These are phyloP conservation scores for Tetrahymena borealis DNA, from an alignment of 73 alveolate genomes.

Conservation along the genomic window DNA sequence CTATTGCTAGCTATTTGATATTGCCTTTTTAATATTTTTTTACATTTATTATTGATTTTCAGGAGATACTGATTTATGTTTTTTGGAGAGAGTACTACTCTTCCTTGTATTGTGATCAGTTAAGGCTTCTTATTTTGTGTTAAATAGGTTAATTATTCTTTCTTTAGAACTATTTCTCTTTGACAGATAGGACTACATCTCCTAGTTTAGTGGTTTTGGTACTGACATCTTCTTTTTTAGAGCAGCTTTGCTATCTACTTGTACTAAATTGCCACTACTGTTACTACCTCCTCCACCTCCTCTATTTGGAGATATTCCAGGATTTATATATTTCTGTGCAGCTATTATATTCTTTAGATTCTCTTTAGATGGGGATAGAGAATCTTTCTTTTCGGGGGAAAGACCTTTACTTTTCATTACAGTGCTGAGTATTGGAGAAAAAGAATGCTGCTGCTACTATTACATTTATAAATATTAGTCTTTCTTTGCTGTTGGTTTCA, in stretches of 20 bases:
- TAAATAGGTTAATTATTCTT: neutral
- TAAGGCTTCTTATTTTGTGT: neutral
- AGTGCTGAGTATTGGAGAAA: neutral
- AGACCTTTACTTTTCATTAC: neutral
- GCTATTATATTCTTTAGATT: neutral
- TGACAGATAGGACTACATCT: neutral
- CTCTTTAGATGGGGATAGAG: neutral
- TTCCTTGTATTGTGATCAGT: neutral
- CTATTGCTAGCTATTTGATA: neutral
- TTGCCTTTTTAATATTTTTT: neutral
- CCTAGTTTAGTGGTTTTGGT: neutral
- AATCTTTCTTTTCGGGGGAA: neutral
- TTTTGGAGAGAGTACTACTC: neutral
- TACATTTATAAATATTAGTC: neutral
- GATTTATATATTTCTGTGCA: neutral
- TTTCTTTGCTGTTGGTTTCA: neutral
- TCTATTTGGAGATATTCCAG: neutral
- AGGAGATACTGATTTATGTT: neutral
- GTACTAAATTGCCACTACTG: too few relatives aligned
- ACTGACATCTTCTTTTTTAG: neutral
- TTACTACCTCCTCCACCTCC: too few relatives aligned
- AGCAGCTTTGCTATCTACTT: neutral
- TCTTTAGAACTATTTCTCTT: neutral
- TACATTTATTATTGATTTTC: neutral
- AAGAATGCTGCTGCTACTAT: neutral